Base-by-base conservation (phyloP, 225 moss, liverwort and hornwort species). In the Physcomitrellopsis africana region DNA sequence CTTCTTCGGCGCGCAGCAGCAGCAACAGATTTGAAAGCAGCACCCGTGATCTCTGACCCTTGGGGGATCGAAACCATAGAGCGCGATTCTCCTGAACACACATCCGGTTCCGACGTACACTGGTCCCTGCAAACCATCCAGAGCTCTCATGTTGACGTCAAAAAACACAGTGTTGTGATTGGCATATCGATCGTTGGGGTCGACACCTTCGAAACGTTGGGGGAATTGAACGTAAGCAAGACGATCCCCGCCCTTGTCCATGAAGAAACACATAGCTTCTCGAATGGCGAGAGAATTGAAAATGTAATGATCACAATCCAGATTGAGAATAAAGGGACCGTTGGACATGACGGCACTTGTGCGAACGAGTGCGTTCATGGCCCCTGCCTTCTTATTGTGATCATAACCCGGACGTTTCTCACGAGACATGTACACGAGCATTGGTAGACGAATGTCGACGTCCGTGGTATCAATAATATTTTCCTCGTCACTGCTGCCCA, bases 321-420 rank as follows among this genome's bases (percentile, higher is more conserved):
- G 82, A 89, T 96, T 96, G 71, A 96, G 92, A 11, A 96, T 96
- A 77, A 93, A 96, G 32, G 96, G 76, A 1, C 96, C 96, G 19
- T 96, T 96, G 24, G 96, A 96, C 96, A 96, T 96, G 66, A 96
- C 87, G 5, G 96, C 96, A 65, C 96, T 96, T n/a, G 93, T 96
- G 63, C 96, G 81, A 15, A 96, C 96, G 19, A 96, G 81, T n/a
- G 96, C 92, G 15, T 96, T 96, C 96, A 96, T 96, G 41, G 96
- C 96, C 67, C 96, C 96, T 17, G 96, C 96, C 73, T 96, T 96
- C 73, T 96, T 96, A 72, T 96, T 96, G 84, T 96, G 96, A 62
- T 96, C 96, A 63, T 96, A 96, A 18, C 96, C 96, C 13, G 93
- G 93, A 18, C 96, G 84, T 81, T 96, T 96, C 81, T 96, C 96